phyloP scores from a whole-genome alignment of 179 eudicot genomes.

The Camellia oleifera region DNA sequence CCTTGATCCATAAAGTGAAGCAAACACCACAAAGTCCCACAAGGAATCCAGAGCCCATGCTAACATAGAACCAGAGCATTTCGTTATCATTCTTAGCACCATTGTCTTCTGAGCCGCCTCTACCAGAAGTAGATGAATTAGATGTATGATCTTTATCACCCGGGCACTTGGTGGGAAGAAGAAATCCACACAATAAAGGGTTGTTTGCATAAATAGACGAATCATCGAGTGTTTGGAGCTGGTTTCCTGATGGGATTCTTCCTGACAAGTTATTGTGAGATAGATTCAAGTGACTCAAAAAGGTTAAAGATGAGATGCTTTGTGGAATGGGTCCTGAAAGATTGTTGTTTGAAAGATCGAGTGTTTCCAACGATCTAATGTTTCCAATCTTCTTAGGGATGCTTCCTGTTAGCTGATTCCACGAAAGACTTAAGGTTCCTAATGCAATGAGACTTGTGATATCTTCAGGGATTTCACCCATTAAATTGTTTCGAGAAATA shows the following conservation, averaged over 20 bases:
- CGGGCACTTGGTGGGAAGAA: neutral
- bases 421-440: constrained; percentile 1
- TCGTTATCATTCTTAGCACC: neutral
- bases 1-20: neutral
- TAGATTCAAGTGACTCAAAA: neutral
- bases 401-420: constrained; percentile 8
- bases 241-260: constrained; percentile 9
- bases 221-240: constrained; percentile 1
- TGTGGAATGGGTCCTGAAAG: neutral
- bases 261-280: constrained; percentile 15
- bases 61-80: constrained; percentile 9
- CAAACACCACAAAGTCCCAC: constrained; percentile 14
- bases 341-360: neutral
- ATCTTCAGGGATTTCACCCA: constrained; percentile 9
- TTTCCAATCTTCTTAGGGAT: constrained; percentile 11
- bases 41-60: constrained; percentile 6
- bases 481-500: constrained; percentile 7
- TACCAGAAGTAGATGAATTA: neutral
- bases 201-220: neutral
- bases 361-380: neutral
- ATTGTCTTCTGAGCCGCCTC: neutral
- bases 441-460: neutral
- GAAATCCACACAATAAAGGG: neutral
- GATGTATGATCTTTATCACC: neutral
- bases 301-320: constrained; percentile 1